A percentile compares a stretch with the other conserved stretches of the same genome.
These are phyloP conservation scores for Kodamaea kaohsiungensis DNA, from an alignment of 805 yeast species.

Conservation along the genomic window DNA sequence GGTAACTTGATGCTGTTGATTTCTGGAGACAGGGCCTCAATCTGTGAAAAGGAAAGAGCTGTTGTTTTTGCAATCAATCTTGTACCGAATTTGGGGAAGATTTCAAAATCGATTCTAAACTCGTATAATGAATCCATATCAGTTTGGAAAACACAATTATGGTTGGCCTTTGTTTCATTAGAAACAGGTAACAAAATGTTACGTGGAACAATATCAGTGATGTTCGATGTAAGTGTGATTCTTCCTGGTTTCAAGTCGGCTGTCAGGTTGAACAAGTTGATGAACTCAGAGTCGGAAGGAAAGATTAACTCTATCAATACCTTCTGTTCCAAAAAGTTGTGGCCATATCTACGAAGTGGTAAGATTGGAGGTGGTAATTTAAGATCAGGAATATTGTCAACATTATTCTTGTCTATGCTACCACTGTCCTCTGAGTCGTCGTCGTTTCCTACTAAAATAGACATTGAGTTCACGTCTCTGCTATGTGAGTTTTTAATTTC, in stretches of 20 bases:
- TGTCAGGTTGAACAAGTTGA: conserved; percentile 45
- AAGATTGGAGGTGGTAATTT: conserved; percentile 95
- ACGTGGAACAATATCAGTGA: conserved; percentile 84
- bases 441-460: conserved; percentile 29
- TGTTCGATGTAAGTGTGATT: conserved; percentile 74
- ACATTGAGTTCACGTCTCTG: conserved; percentile 17
- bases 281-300: conserved; percentile 48
- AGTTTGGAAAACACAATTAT: conserved; percentile 77
- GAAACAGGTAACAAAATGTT: conserved; percentile 78
- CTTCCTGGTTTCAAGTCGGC: conserved; percentile 67
- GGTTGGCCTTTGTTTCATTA: conserved; percentile 51
- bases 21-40: conserved; percentile 42
- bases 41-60: conserved; percentile 57
- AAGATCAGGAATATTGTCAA: conserved; percentile 85
- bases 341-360: conserved; percentile 93
- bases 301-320: conserved; percentile 78
- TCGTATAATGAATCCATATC: conserved; percentile 62
- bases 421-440: conserved; percentile 43
- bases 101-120: conserved; percentile 80
- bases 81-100: conserved; percentile 94
- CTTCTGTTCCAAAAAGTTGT: conserved; percentile 89
- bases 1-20: conserved; percentile 57
- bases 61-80: conserved; percentile 87
- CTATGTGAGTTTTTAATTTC: neutral
- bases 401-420: conserved; percentile 32